A percentile compares a stretch with the other conserved stretches of the same genome.
These are phyloP conservation scores for Cucurbita ficifolia DNA, from an alignment of 306 rosid genomes.

Conservation along the genomic window DNA sequence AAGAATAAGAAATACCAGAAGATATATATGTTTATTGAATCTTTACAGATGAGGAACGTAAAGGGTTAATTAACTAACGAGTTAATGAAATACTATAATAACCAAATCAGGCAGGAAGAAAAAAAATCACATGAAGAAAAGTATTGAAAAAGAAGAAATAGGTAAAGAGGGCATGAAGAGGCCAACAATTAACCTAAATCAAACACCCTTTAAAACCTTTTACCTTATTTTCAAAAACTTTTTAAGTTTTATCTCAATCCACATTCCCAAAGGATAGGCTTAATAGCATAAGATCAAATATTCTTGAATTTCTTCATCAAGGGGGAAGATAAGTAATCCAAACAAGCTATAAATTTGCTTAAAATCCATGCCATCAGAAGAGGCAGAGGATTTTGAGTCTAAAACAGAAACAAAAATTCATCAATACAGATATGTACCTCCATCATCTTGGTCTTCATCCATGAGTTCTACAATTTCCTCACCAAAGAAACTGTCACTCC, in stretches of 20 bases:
- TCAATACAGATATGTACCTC: constrained; percentile 33
- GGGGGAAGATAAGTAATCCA: not conserved
- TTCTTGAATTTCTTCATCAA: not conserved
- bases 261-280: not conserved
- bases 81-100: not conserved
- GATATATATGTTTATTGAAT: not conserved
- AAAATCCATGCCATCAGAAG: not conserved
- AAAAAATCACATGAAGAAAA: not conserved
- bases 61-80: not conserved
- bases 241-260: not conserved
- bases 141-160: not conserved
- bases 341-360: not conserved
- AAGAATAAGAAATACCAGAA: not conserved
- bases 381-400: not conserved
- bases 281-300: not conserved
- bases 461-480: constrained; percentile 25
- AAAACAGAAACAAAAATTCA: not conserved
- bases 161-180: not conserved
- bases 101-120: not conserved
- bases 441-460: constrained; percentile 32
- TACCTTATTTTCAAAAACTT: not conserved
- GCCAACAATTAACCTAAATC: not conserved
- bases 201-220: not conserved
- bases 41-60: not conserved
- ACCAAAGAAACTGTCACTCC: constrained; percentile 30